phyloP scores from a whole-genome alignment of 2,329 filamentous ascomycete genomes.

The Aspergillus sojae region DNA sequence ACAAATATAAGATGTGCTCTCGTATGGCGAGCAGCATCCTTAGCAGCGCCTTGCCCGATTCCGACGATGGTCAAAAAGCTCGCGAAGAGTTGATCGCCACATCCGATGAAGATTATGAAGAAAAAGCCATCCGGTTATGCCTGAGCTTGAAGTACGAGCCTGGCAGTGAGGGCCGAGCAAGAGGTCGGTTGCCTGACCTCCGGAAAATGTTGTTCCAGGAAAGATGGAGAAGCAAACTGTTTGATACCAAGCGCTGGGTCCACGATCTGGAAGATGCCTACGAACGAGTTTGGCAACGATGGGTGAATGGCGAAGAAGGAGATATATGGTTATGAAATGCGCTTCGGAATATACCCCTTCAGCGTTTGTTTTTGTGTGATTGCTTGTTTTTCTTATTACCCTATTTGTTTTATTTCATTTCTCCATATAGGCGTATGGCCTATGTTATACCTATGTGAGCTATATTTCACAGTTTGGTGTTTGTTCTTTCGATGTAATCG shows the following conservation, averaged over 20 bases:
- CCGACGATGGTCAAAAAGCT: slow-evolving; percentile 65
- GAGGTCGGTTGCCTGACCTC: slow-evolving; percentile 75
- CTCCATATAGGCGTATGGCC: slow-evolving; percentile 1
- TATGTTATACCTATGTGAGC: not conserved
- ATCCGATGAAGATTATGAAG: slow-evolving; percentile 83
- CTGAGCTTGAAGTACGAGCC: slow-evolving; percentile 62
- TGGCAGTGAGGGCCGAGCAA: slow-evolving; percentile 37
- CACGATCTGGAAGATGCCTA: slow-evolving; percentile 86
- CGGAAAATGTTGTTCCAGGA: slow-evolving; percentile 79
- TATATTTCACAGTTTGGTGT: slow-evolving; percentile 2
- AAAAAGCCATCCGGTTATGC: slow-evolving; percentile 70
- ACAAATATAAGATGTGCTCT: slow-evolving; percentile 98
- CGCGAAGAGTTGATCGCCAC: slow-evolving; percentile 75
- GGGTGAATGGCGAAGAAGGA: slow-evolving; percentile 83
- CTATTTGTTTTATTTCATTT: slow-evolving; percentile 2
- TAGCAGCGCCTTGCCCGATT: slow-evolving; percentile 79
- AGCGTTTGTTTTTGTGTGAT: slow-evolving; percentile 32
- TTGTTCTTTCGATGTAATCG: slow-evolving; percentile 1
- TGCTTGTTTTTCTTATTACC: slow-evolving; percentile 9
- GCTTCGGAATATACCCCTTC: slow-evolving; percentile 40
- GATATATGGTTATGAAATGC: slow-evolving; percentile 77
- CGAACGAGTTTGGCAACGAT: slow-evolving; percentile 81
- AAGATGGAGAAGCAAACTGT: slow-evolving; percentile 84
- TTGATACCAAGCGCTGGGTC: slow-evolving; percentile 92
- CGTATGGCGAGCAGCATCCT: slow-evolving; percentile 97